Evolutionary conservation across 768 basidiomycete species (phyloP), one percentile per base, ranked within the genome.

Genomic region (Sporobolomyces roseus): DNA sequence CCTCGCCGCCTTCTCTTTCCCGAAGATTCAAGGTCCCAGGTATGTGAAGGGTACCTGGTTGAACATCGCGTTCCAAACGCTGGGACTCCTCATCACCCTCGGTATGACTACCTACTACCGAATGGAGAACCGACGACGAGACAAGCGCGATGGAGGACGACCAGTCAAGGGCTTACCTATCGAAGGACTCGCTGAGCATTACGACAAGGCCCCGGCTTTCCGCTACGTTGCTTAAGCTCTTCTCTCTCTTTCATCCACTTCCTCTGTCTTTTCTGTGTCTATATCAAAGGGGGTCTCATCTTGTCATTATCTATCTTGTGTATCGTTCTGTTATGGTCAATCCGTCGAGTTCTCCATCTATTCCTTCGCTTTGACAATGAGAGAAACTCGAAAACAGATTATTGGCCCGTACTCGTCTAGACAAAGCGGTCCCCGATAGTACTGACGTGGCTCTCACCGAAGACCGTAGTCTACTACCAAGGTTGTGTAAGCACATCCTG

Each of bases 61-160:
- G 68, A 81, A 81, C 74, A 68, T 81, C 58, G 78, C 77, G 8
- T 79, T 80, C 75, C 77, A 78, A 33, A 9, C 50, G 21, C 66
- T 80, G 29, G 80, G 79, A 46, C 60, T 80, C 25, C 3, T 62
- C 48, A 65, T 81, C 55, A 76, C 75, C 0, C 56, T 78, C 33
- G 51, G 59, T 29, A 77, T 79, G 77, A 77, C 76, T 4, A 25
- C 72, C 3, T 81, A 77, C 73, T 80, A 78, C 67, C 72, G 78
- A 50, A 62, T 49, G 33, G 80, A 80, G 75, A 81, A 81, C 75
- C 66, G 56, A 30, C 73, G 78, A 0, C 61, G 80, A 17, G 79
- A 81, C 71, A 64, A 61, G 38, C 63, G 65, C 0, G 80, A 80
- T 66, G 80, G 79, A 33, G 79, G 78, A 2, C 50, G 61, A 41